Base-by-base conservation (phyloP, 2,329 filamentous ascomycete species). In the Xylariaceae sp. region DNA sequence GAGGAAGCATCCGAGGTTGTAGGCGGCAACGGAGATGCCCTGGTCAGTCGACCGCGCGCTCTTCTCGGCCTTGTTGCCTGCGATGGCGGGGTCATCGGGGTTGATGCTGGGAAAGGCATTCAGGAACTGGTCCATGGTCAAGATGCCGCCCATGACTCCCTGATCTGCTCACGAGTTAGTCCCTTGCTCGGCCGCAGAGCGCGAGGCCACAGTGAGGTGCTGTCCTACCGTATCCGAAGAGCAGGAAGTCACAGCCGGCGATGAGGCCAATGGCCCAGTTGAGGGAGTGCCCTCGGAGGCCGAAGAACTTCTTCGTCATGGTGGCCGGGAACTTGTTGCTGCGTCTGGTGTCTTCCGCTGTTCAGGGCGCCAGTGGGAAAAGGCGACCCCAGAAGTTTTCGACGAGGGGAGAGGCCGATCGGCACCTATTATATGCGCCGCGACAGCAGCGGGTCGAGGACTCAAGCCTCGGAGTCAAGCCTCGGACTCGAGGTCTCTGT, bases 121-220 rank as follows among this genome's bases (percentile, higher is more conserved):
- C 2, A 76, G 61, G 46, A 83, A 85, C 8, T 68, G 67, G 14
- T 69, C 60, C 49, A 89, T 70, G 3, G 81, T 85, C 36, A 90
- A 63, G 43, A 90, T 76, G 36, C 79, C 79, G 29, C 80, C 83
- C 69, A 84, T 87, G 8, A 86, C 80, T 51, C 82, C 78, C 58
- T 83, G 80, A 55, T 86, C 82, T 79, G 13, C 12, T 19, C 19
- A 12, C 19, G 24, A 29, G 6, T 42, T 32, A 38, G 42, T n/a
- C 24, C 32, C 17, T n/a, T n/a, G n/a, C n/a, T n/a, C n/a, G n/a
- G n/a, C n/a, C n/a, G n/a, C n/a, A 27, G 12, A 23, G 8, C 21
- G 21, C 8, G 12, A 25, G 10, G 11, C 18, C 19, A 15, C 9
- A 11, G 70, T 9, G 68, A 58, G 26, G 57, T 64, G 44, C 35